phyloP scores from a whole-genome alignment of 2,329 filamentous ascomycete species.

The Aureobasidium sp. region DNA sequence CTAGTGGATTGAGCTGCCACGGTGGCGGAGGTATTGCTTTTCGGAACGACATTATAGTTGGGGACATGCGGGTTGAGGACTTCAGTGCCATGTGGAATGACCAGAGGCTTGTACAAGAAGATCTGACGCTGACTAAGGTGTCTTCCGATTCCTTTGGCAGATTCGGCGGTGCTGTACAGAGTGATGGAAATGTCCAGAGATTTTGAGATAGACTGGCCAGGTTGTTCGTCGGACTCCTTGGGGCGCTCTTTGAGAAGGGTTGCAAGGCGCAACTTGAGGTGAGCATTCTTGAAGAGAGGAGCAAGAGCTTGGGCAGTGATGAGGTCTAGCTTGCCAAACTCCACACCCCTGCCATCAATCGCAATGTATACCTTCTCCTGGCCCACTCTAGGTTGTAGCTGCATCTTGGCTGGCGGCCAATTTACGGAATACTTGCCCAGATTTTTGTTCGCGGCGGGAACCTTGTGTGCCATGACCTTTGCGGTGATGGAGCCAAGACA shows the following conservation, averaged over 20 bases:
- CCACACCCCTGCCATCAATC: slow-evolving; percentile 61
- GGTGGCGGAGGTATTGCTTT: background rate
- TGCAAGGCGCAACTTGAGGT: slow-evolving; percentile 60
- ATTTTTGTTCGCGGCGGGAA: slow-evolving; percentile 16
- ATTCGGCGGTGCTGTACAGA: slow-evolving; percentile 68
- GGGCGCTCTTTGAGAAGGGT: slow-evolving; percentile 63
- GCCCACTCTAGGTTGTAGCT: slow-evolving; percentile 36
- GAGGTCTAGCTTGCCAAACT: slow-evolving; percentile 70
- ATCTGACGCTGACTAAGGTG: slow-evolving; percentile 60
- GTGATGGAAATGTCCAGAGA: slow-evolving; percentile 63
- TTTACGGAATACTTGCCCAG: slow-evolving; percentile 56
- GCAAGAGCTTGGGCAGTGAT: slow-evolving; percentile 61
- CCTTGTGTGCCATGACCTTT: slow-evolving; percentile 18
- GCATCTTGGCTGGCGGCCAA: slow-evolving; percentile 35
- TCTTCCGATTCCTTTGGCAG: slow-evolving; percentile 58
- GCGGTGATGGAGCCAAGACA: slow-evolving; percentile 18
- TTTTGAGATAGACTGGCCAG: slow-evolving; percentile 56
- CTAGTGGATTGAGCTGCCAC: background rate
- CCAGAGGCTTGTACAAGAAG: slow-evolving; percentile 56
- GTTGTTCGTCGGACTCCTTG: slow-evolving; percentile 55
- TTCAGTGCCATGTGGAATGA: slow-evolving; percentile 60
- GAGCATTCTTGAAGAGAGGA: slow-evolving; percentile 60
- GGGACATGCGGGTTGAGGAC: slow-evolving; percentile 69
- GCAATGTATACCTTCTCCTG: slow-evolving; percentile 57
- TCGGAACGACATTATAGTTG: slow-evolving; percentile 30